Conservation (phyloP, 2,329 filamentous ascomycete species). For the Aaosphaeria pasadenensis region DNA sequence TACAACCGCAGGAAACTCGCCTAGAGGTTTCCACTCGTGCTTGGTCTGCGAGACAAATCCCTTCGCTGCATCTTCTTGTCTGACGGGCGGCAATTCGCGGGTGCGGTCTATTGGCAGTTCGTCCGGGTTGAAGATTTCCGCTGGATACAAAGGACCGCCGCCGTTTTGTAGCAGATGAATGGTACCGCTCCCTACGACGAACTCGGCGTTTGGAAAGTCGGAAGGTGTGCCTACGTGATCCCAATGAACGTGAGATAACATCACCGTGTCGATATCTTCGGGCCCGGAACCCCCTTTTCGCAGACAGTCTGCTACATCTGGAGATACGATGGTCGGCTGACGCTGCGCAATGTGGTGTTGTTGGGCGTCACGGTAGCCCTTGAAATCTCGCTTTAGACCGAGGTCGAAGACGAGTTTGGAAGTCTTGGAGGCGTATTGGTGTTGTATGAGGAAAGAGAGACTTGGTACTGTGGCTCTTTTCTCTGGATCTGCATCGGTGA, state of each 20-base stretch:
- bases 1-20: conserved; percentile 43
- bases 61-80: conserved; percentile 16
- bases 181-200: conserved; percentile 48
- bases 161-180: conserved; percentile 24
- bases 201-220: conserved; percentile 49
- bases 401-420: conserved; percentile 52
- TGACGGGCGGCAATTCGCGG: conserved; percentile 41
- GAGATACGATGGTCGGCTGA: conserved; percentile 43
- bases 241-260: conserved; percentile 57
- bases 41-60: conserved; percentile 9
- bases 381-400: conserved; percentile 47
- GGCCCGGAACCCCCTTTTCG: conserved; percentile 36
- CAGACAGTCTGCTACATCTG: conserved; percentile 43
- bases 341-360: conserved; percentile 47
- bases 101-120: conserved; percentile 42
- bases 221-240: conserved; percentile 57
- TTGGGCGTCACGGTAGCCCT: conserved; percentile 43
- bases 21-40: conserved; percentile 43
- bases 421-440: conserved; percentile 32
- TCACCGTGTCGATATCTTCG: conserved; percentile 38
- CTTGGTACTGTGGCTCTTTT: conserved; percentile 51
- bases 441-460: conserved; percentile 52
- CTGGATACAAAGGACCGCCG: conserved; percentile 37
- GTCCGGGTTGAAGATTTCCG: conserved; percentile 43
- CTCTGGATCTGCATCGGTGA: conserved; percentile 43